Conservation (phyloP, 495 filamentous ascomycete species). For the Podospora didyma region DNA sequence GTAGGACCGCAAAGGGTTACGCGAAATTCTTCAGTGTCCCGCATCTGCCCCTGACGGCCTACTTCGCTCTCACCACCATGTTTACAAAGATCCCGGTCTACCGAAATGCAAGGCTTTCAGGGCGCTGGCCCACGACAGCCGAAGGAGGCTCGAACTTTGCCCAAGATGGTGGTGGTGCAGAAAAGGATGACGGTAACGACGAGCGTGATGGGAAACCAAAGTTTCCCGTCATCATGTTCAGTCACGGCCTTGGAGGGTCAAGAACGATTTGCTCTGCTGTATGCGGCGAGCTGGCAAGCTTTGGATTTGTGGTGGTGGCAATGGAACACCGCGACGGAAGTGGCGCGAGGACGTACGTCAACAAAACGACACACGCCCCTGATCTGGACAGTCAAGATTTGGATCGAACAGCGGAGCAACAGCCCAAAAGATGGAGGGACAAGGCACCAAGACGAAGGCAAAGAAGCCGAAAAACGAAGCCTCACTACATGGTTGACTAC, state of each 20-base stretch:
- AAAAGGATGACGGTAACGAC: background rate
- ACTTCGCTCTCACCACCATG: conserved; percentile 47
- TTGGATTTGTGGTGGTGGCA: conserved; percentile 64
- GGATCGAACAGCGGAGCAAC: conserved; percentile 6
- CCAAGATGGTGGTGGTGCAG: conserved; percentile 42
- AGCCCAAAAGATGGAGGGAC: conserved; percentile 5
- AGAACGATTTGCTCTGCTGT: conserved; percentile 60
- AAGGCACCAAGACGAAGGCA: background rate
- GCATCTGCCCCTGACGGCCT: conserved; percentile 35
- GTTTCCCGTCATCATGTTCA: conserved; percentile 66
- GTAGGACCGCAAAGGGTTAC: conserved; percentile 48
- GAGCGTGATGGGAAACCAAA: conserved; percentile 18
- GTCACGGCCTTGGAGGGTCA: conserved; percentile 63
- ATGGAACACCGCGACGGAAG: conserved; percentile 67
- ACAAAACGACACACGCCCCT: conserved; percentile 21
- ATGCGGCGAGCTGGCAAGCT: conserved; percentile 58
- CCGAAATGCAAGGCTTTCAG: conserved; percentile 44
- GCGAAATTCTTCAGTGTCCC: conserved; percentile 48
- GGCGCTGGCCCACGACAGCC: conserved; percentile 16
- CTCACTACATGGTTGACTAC: conserved; percentile 40
- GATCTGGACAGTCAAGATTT: conserved; percentile 20
- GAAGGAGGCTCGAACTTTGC: conserved; percentile 12
- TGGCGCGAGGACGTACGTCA: conserved; percentile 57
- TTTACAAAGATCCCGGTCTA: conserved; percentile 56
- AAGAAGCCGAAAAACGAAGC: conserved; percentile 7